A percentile compares a stretch with the other conserved stretches of the same genome.
Evolutionary conservation across 2,329 filamentous ascomycete species (phyloP).

Genomic region (Penicillium psychrosexuale): DNA sequence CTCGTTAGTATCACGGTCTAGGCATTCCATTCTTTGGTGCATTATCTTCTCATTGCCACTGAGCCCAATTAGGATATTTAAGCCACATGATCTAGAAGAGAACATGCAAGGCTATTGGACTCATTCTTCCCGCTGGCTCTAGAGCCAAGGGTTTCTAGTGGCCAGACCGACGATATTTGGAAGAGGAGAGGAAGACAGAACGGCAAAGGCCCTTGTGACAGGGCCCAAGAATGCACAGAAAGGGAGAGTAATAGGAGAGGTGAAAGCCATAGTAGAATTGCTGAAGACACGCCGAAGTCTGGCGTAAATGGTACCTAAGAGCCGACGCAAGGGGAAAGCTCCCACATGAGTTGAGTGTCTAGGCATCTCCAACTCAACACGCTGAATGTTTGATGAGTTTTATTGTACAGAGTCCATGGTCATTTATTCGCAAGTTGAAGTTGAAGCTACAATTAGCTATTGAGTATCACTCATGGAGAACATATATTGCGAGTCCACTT

Average conservation of each 20-base stretch:
- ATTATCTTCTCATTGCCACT: neutral
- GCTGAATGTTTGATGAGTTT: neutral
- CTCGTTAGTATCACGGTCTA: neutral
- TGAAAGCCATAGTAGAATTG: neutral
- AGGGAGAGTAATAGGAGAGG: neutral
- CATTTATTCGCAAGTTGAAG: neutral
- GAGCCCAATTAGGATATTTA: neutral
- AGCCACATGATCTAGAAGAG: neutral
- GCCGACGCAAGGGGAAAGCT: constrained; percentile 5
- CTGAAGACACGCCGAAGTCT: neutral
- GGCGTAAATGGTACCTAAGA: neutral
- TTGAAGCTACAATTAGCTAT: too few species aligned
- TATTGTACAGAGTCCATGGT: neutral
- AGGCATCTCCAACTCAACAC: neutral
- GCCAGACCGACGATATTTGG: neutral
- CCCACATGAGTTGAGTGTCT: neutral
- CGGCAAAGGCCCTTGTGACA: neutral
- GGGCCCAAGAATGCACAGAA: constrained; percentile 1
- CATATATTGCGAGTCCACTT: neutral
- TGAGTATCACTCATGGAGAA: neutral
- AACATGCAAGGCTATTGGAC: neutral
- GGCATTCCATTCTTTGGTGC: neutral
- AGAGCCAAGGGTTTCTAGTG: neutral
- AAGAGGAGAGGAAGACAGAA: neutral
- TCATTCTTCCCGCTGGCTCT: neutral